Conservation (phyloP, 2,329 filamentous ascomycete species). For the Epichloe typhina region DNA sequence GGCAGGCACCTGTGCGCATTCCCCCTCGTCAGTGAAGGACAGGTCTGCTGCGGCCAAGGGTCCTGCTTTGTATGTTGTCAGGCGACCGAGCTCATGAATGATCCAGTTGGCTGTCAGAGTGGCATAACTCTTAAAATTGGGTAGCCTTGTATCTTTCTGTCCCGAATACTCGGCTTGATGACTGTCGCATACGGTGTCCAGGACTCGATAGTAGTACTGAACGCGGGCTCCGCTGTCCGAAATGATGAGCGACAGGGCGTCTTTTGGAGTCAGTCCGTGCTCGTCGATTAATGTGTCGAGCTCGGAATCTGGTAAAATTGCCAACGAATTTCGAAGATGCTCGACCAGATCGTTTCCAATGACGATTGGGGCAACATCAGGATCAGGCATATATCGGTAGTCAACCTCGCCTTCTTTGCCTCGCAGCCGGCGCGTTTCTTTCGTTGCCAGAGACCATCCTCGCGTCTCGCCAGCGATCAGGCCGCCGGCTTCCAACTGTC, state of each 20-base stretch:
- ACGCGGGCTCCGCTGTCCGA: conserved; percentile 68
- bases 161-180: conserved; percentile 11
- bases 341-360: conserved; percentile 58
- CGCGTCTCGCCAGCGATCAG: conserved; percentile 73
- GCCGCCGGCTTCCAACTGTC: conserved; percentile 62
- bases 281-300: conserved; percentile 45
- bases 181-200: conserved; percentile 31
- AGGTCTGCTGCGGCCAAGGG: conserved; percentile 18
- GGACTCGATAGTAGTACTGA: conserved; percentile 66
- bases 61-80: conserved; percentile 39
- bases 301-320: conserved; percentile 58
- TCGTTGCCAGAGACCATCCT: conserved; percentile 79
- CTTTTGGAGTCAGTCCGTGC: conserved; percentile 64
- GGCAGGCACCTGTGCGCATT: conserved; percentile 33
- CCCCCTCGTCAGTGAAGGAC: conserved; percentile 30
- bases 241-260: conserved; percentile 66
- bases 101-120: conserved; percentile 51
- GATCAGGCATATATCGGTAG: conserved; percentile 97
- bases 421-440: conserved; percentile 66
- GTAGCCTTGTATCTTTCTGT: conserved; percentile 5
- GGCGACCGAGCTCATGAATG: conserved; percentile 60
- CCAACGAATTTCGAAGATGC: conserved; percentile 49
- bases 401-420: conserved; percentile 96
- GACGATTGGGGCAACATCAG: conserved; percentile 70
- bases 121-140: conserved; percentile 24